Evolutionary conservation across 2,329 filamentous ascomycete genomes (phyloP), one percentile per base, ranked within the genome.

Genomic region (Didymella pinodella): DNA sequence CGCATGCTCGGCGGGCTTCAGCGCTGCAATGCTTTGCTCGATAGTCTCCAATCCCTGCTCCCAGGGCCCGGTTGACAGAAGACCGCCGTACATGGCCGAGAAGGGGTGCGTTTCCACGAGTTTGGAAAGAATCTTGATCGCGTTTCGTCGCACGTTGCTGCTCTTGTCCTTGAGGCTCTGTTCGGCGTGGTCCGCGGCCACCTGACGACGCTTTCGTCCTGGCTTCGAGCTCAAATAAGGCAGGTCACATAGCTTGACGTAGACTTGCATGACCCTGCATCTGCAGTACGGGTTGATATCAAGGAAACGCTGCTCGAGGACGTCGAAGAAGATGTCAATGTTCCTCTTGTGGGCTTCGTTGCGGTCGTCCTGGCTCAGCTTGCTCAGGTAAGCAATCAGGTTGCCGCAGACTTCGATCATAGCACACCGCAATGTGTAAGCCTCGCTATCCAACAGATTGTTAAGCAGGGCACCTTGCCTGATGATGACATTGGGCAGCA

Each of bases 361-460:
- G 50, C 92, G 87, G 75, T 98, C 94, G 72, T 79, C 78, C 44
- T 78, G 79, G 59, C 96, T 92, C 69, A 96, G 90, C 72, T 90
- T 94, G 78, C 90, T 97, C 43, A 99, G 85, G 78, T 97, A 91
- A 16, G 87, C 86, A 70, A 99, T 91, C 79, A 99, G 87, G 77
- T 99, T 98, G 50, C 95, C 96, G 75, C 93, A 98, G 7, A 99
- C 93, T 76, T 99, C 95, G 59, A 99, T 96, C 48, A 99, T 86
- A 4, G 95, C 92, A 74, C 92, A 97, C 57, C 95, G 88, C 25
- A 99, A 84, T 2, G 94, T 96, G 76, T 98, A 96, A 7, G 95
- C 89, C 81, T 99, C 95, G 82, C 92, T 97, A 72, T 99, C 95
- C 16, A 99, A 83, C 68, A 98, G 89, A 76, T 97, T 98, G 11